These are phyloP conservation scores for Leptomonas pyrrhocoris DNA, from an alignment of 208 protist species.

Conservation along the genomic window DNA sequence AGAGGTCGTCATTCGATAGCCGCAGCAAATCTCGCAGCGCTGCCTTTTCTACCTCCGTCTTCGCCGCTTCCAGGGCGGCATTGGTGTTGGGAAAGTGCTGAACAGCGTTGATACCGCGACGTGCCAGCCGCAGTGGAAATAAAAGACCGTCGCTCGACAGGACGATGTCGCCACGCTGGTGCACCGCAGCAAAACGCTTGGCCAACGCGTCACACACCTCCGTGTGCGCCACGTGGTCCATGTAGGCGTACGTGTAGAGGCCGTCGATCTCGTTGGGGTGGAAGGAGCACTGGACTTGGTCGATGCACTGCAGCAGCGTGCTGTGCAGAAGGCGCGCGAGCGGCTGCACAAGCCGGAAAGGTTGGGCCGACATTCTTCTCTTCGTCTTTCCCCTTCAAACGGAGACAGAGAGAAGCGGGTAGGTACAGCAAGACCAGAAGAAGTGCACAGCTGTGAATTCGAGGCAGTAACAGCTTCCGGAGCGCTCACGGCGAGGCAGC, in stretches of 20 bases:
- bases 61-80: background rate
- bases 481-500: no score
- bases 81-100: conserved; percentile 48
- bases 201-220: conserved; percentile 35
- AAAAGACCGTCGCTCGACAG: conserved; percentile 10
- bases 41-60: conserved; percentile 10
- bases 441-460: no score
- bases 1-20: conserved; percentile 26
- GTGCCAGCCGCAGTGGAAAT: conserved; percentile 21
- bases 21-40: conserved; percentile 35
- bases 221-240: conserved; percentile 63
- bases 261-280: conserved; percentile 35
- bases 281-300: conserved; percentile 6
- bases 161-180: conserved; percentile 6
- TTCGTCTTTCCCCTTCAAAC: no score
- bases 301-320: conserved; percentile 32
- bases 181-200: background rate
- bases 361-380: conserved; percentile 55
- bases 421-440: conserved; percentile 9
- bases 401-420: no score
- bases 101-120: conserved; percentile 39
- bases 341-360: conserved; percentile 55
- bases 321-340: conserved; percentile 48
- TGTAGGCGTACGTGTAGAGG: conserved; percentile 43
- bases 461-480: no score